Evolutionary conservation across 192 early-diverging fungal species (phyloP), one percentile per base, ranked within the genome.

Genomic region (Podila epigama): DNA sequence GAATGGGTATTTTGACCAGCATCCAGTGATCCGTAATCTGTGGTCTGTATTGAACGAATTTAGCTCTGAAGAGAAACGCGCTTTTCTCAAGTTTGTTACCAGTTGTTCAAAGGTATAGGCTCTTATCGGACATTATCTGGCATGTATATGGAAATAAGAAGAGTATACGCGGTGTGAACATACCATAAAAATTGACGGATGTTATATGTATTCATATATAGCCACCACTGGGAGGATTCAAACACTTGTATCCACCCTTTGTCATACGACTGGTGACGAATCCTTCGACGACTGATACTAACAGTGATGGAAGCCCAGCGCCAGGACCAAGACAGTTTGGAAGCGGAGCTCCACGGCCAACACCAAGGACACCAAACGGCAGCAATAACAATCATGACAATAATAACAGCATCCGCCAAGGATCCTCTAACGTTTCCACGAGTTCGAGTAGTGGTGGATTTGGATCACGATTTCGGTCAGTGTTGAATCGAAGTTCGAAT

Each of bases 71-170:
- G 86, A 94, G 37, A 84, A 86, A 39, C 60, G 87, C 12, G 81
- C 83, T 7, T 87, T 95, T 55, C 70, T 95, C 2, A 90, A 90
- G 52, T 95, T 95, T 81, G 84, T 92, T 20, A 95, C 93, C 22
- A 87, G 88, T 41, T 94, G 92, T 68, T 80, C 87, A 12, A 81
- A 92, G 79, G 90, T 90, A 69, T 82, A 9, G 27, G 13, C 25
- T n/a, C n/a, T n/a, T n/a, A n/a, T n/a, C n/a, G n/a, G n/a, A n/a
- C n/a, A n/a, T n/a, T n/a, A n/a, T n/a, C n/a, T n/a, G n/a, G n/a
- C n/a, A n/a, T n/a, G n/a, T n/a, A n/a, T n/a, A n/a, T n/a, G n/a
- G n/a, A n/a, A n/a, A n/a, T n/a, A n/a, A n/a, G n/a, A n/a, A n/a
- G n/a, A n/a, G n/a, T n/a, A n/a, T n/a, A n/a, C n/a, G n/a, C n/a